Evolutionary conservation across 2,329 filamentous ascomycete species (phyloP), one percentile per base, ranked within the genome.

Genomic region (Blastomyces silverae): DNA sequence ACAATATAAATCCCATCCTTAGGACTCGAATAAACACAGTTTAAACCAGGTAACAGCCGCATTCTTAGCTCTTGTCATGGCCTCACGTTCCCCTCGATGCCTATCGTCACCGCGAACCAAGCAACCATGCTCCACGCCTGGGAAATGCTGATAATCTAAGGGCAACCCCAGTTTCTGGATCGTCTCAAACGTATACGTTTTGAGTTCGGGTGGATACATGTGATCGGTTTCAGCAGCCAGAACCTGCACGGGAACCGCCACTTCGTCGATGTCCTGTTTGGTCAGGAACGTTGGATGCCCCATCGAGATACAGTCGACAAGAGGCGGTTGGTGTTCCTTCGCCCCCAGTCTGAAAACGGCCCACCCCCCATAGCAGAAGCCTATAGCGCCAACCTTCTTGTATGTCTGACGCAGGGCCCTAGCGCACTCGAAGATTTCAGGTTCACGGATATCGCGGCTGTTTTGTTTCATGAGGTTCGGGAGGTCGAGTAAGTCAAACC

Each of bases 341-440:
- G 77, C 74, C 0, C 75, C 82, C 0, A 84, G 77, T 0, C 78
- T 77, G 64, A 83, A 79, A 3, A 74, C 74, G 0, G 79, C 82
- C 83, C 82, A 84, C 6, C 80, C 81, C 17, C 82, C 82, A 63
- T 77, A 84, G 72, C 82, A 84, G 68, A 76, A 84, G 1, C 82
- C 82, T 2, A 82, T 71, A 0, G 79, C 81, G 3, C 73, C 81
- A 13, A 82, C 66, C 46, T 73, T 76, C 5, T 68, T 67, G 8
- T 69, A 68, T 5, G 6, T 57, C 0, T 59, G 34, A 48, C 75
- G 76, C n/a, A 81, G 69, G 0, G 71, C 71, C 64, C 72, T 70
- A 0, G 78, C 78, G 48, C 68, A 72, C 15, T 70, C 72, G 37
- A 76, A 69, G 31, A 80, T 77, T 64, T 76, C 73, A 0, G 75